Conservation (phyloP, 441 rosid genomes). For the Populus hybrid region DNA sequence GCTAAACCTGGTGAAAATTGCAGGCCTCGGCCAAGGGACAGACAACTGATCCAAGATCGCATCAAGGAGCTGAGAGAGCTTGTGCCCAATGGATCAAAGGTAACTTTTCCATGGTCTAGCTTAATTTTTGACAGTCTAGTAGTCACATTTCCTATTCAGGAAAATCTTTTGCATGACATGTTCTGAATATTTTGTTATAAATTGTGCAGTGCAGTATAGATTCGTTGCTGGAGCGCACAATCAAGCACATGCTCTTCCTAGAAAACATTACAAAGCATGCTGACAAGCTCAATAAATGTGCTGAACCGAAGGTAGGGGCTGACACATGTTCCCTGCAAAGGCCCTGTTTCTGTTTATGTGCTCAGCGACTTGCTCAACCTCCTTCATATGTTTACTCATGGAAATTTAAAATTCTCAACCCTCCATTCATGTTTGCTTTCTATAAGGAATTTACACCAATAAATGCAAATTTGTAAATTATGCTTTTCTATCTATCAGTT, state of each 20-base stretch:
- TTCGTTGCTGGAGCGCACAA: conserved; percentile 89
- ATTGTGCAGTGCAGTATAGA: conserved; percentile 91
- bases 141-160: conserved; percentile 14
- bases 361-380: neutral
- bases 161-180: conserved; percentile 14
- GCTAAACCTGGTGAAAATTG: conserved; percentile 81
- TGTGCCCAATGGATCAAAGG: conserved; percentile 96
- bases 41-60: conserved; percentile 95
- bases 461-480: conserved; percentile 5
- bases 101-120: conserved; percentile 34
- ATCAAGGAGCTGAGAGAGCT: conserved; percentile 93
- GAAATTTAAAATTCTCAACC: conserved; percentile 3
- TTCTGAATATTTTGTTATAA: conserved; percentile 34
- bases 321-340: conserved; percentile 7
- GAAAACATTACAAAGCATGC: conserved; percentile 86
- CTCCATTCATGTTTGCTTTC: neutral
- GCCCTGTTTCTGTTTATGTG: conserved; percentile 2
- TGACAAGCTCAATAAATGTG: conserved; percentile 71
- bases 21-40: conserved; percentile 94
- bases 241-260: conserved; percentile 87
- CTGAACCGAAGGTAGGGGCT: conserved; percentile 58
- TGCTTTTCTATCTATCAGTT: neutral
- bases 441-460: neutral
- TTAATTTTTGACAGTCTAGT: conserved; percentile 16
- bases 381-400: conserved; percentile 2